Percentiles rank a stretch among this genome's conserved stretches.
phyloP scores from a whole-genome alignment of 345 rosid species.

The Leavenworthia alabamica region DNA sequence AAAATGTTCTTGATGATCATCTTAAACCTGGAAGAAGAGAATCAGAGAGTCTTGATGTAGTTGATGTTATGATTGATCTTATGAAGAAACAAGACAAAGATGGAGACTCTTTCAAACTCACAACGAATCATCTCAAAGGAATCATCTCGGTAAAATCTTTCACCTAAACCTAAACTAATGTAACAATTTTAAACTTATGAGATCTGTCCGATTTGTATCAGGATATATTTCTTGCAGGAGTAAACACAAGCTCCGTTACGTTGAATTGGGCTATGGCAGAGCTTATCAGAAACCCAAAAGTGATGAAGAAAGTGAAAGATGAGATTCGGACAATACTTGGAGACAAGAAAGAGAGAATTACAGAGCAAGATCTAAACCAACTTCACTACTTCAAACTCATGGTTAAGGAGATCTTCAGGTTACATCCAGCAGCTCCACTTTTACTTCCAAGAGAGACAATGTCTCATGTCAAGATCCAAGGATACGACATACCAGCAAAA shows the following conservation, averaged over 20 bases:
- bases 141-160: constrained; percentile 38
- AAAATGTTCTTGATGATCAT: constrained; percentile 24
- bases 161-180: background rate
- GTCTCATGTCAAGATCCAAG: constrained; percentile 29
- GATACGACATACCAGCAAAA: constrained; percentile 34
- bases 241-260: constrained; percentile 29
- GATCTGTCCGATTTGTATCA: background rate
- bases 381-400: constrained; percentile 38
- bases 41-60: constrained; percentile 27
- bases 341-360: constrained; percentile 21
- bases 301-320: constrained; percentile 36
- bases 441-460: constrained; percentile 38
- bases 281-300: constrained; percentile 32
- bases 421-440: constrained; percentile 52
- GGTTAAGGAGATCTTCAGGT: constrained; percentile 43
- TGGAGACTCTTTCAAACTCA: constrained; percentile 12
- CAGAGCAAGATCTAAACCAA: constrained; percentile 29
- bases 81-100: constrained; percentile 27
- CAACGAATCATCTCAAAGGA: constrained; percentile 43
- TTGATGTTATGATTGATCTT: constrained; percentile 40
- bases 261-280: constrained; percentile 41
- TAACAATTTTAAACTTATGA: background rate
- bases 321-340: constrained; percentile 34
- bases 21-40: constrained; percentile 6
- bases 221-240: constrained; percentile 44